These are phyloP conservation scores for Coprinopsis sp. DNA, from an alignment of 768 basidiomycete genomes.

Conservation along the genomic window DNA sequence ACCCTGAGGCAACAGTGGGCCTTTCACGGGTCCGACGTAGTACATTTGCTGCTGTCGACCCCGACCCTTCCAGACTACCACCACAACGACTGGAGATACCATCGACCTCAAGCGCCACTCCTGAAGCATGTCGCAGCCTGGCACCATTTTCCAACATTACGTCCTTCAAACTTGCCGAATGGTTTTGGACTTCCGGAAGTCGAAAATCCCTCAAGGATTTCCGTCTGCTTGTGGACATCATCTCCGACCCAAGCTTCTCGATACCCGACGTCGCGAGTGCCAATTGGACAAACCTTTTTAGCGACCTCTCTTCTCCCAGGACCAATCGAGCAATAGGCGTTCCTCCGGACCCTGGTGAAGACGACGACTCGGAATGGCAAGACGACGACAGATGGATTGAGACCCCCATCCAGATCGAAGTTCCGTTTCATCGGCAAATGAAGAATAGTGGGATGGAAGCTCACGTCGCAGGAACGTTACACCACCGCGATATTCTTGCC, in stretches of 20 bases:
- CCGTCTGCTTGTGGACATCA: neutral
- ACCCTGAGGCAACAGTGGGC: no score
- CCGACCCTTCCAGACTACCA: no score
- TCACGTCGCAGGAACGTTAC: neutral
- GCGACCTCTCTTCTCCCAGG: no score
- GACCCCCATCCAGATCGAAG: neutral
- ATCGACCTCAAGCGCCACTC: no score
- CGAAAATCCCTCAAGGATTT: constrained; percentile 1
- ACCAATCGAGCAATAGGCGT: neutral
- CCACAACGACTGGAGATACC: no score
- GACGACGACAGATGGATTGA: neutral
- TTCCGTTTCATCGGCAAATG: neutral
- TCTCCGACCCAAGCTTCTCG: neutral
- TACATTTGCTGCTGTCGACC: no score
- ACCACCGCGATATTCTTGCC: neutral
- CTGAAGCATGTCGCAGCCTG: no score
- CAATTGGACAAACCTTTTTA: neutral
- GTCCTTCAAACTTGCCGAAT: constrained; percentile 2
- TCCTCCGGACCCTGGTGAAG: neutral
- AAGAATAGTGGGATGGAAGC: neutral
- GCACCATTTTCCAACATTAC: constrained; percentile 1
- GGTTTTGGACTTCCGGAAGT: neutral
- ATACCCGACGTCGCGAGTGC: neutral
- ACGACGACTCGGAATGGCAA: neutral
- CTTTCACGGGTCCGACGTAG: no score